These are phyloP conservation scores for Parmelia sp. DNA, from an alignment of 495 filamentous ascomycete genomes.

Conservation along the genomic window DNA sequence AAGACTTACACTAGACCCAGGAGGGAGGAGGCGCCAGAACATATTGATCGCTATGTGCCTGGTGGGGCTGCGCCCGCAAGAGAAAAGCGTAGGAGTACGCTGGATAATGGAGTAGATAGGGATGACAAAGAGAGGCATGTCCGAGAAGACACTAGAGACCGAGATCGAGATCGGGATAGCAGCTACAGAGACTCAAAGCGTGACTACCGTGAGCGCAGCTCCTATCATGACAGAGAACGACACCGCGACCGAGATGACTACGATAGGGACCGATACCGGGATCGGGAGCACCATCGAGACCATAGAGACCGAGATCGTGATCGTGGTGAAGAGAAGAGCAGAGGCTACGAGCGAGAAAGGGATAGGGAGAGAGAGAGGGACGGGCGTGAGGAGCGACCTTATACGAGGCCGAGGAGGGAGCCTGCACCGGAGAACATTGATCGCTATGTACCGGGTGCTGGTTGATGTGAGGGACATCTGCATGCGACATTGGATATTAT, in stretches of 20 bases:
- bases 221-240: conserved; percentile 13
- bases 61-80: conserved; percentile 14
- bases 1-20: conserved; percentile 14
- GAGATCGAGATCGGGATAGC: neutral
- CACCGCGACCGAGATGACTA: conserved; percentile 17
- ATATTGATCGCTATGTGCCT: conserved; percentile 49
- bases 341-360: conserved; percentile 23
- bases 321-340: conserved; percentile 24
- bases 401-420: conserved; percentile 18
- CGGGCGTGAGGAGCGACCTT: conserved; percentile 15
- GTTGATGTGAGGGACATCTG: neutral
- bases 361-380: conserved; percentile 32
- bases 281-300: conserved; percentile 32
- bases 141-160: conserved; percentile 12
- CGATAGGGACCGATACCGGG: conserved; percentile 26
- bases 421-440: conserved; percentile 42
- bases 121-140: conserved; percentile 17
- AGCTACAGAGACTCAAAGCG: conserved; percentile 3
- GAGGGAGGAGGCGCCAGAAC: conserved; percentile 20
- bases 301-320: conserved; percentile 34
- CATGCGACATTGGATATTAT: neutral
- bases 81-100: conserved; percentile 22
- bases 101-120: conserved; percentile 24
- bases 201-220: conserved; percentile 14
- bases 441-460: conserved; percentile 44